phyloP scores from a whole-genome alignment of 139 green algal genomes.

The Pedinophyceae sp. region DNA sequence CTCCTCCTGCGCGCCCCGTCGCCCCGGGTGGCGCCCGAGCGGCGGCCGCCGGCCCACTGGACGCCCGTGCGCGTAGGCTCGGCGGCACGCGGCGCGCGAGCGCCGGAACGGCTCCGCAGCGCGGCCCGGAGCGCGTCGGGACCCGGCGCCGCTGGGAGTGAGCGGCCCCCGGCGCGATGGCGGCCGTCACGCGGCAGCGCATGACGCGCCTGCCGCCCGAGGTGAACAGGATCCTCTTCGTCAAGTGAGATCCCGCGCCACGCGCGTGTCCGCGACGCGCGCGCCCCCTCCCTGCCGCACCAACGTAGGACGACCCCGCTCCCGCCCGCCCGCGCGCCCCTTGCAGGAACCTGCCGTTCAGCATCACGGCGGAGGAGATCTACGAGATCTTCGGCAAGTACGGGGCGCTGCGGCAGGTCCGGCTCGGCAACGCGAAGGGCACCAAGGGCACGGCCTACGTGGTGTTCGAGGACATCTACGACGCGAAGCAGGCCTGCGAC shows the following conservation, averaged over 20 bases:
- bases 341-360: constrained; percentile 96
- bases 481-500: constrained; percentile 87
- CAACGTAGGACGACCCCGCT: not conserved
- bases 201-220: constrained; percentile 28
- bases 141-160: too few species aligned
- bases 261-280: too few species aligned
- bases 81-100: too few species aligned
- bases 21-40: too few species aligned
- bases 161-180: too few species aligned
- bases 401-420: constrained; percentile 83
- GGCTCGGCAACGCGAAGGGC: constrained; percentile 77
- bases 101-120: too few species aligned
- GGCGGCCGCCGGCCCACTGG: too few species aligned
- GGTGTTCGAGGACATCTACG: constrained; percentile 98
- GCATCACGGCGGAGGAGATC: constrained; percentile 63
- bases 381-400: constrained; percentile 97
- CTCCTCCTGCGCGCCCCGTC: too few species aligned
- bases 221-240: constrained; percentile 58
- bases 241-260: too few species aligned
- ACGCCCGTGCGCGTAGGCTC: too few species aligned
- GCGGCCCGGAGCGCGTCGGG: too few species aligned
- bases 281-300: not conserved
- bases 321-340: too few species aligned
- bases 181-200: not conserved
- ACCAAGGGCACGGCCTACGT: constrained; percentile 92